Evolutionary conservation across 2,329 filamentous ascomycete species (phyloP), one percentile per base, ranked within the genome.

Genomic region (Apiospora kogelbergensis): DNA sequence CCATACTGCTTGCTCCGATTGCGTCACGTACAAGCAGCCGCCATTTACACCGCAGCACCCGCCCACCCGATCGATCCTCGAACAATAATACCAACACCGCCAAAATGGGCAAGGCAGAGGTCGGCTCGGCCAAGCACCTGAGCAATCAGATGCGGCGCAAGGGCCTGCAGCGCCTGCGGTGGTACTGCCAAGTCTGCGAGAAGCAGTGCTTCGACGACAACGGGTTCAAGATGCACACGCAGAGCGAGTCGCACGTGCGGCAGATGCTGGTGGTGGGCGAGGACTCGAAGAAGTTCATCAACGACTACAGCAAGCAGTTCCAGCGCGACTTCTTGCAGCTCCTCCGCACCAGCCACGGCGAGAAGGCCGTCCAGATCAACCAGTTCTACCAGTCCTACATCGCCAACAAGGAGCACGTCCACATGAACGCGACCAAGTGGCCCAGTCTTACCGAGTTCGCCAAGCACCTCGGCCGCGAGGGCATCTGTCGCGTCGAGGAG

Each of bases 371-470:
- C 1, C 88, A 95, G 42, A 89, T 95, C 66, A 99, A 99, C 77
- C 90, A 93, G 71, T 98, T 98, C 79, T 99, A 99, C 81, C 94
- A 98, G 78, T 91, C 95, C 77, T 96, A 97, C 76, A 98, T 98
- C 74, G 86, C 89, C 20, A 91, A 95, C 74, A 94, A 95, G 79
- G 87, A 94, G 76, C 95, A 98, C 78, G 84, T 96, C 10, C 96
- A 98, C 78, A 94, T 98, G 92, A 98, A 98, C 80, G 86, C 94
- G 9, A 98, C 96, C 0, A 91, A 91, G 76, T 98, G 94, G 94
- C 88, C 91, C 4, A 93, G 89, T 67, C 82, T 99, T 74, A 95
- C 94, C 2, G 94, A 98, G 75, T 97, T 97, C 77, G 93, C 93
- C 17, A 97, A 97, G 77, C 84, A 93, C 76, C 82, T 99, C 1